phyloP scores from a whole-genome alignment of 495 filamentous ascomycete species.

The Cryomyces antarcticus region DNA sequence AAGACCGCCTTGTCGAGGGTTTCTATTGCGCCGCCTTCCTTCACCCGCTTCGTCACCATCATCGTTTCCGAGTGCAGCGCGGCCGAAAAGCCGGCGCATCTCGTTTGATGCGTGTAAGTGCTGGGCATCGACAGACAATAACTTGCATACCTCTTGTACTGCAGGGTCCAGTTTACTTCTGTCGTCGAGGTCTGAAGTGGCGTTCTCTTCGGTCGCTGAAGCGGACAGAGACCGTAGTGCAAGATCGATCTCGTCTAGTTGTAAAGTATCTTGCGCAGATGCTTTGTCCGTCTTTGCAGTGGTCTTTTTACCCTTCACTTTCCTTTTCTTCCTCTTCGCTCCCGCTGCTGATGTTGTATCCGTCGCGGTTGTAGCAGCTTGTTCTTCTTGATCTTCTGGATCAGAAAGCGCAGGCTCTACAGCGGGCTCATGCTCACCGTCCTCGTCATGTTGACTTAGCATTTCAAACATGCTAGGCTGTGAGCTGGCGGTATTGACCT shows the following conservation, averaged over 20 bases:
- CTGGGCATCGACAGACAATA: slow-evolving; percentile 56
- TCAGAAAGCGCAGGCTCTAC: slow-evolving; percentile 3
- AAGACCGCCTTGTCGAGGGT: slow-evolving; percentile 36
- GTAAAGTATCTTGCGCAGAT: slow-evolving; percentile 10
- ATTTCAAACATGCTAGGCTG: slow-evolving; percentile 29
- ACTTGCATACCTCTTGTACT: slow-evolving; percentile 26
- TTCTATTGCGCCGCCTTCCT: slow-evolving; percentile 28
- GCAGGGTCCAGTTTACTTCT: slow-evolving; percentile 10
- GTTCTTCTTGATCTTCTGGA: background rate
- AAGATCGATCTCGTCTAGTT: slow-evolving; percentile 64
- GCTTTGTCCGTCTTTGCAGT: background rate
- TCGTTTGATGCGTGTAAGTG: slow-evolving; percentile 77
- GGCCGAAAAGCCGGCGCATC: slow-evolving; percentile 84
- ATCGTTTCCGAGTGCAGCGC: slow-evolving; percentile 46
- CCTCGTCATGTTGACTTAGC: slow-evolving; percentile 25
- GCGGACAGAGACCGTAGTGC: slow-evolving; percentile 43
- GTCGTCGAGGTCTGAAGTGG: slow-evolving; percentile 12
- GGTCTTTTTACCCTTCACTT: background rate
- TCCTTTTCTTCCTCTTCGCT: background rate
- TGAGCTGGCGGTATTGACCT: slow-evolving; percentile 12
- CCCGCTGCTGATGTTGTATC: background rate
- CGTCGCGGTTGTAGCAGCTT: background rate
- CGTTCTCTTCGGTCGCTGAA: slow-evolving; percentile 13
- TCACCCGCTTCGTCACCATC: slow-evolving; percentile 30
- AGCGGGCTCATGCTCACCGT: slow-evolving; percentile 6